phyloP scores from a whole-genome alignment of 345 rosid genomes.

The Pseudoturritis turrita region DNA sequence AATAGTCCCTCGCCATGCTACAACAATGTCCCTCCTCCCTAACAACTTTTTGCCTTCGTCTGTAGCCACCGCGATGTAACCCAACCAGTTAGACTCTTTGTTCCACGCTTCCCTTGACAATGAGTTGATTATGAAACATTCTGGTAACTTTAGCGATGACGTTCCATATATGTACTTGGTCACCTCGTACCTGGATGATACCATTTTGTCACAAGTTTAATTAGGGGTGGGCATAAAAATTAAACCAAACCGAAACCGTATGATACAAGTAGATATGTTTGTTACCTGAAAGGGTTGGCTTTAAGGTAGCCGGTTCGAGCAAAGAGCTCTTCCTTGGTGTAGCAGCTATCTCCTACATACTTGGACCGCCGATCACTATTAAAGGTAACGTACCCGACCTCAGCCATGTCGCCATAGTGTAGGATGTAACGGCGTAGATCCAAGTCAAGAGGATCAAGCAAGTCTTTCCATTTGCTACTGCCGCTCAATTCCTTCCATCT shows the following conservation, averaged over 20 bases:
- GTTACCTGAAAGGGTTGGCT: slow-evolving; percentile 36
- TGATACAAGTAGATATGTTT: not conserved
- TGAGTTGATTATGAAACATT: slow-evolving; percentile 32
- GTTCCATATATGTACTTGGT: slow-evolving; percentile 45
- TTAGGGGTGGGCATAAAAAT: not conserved
- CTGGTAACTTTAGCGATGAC: slow-evolving; percentile 35
- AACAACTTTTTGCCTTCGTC: slow-evolving; percentile 38
- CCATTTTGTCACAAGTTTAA: not conserved
- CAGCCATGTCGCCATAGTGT: slow-evolving; percentile 46
- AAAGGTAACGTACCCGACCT: slow-evolving; percentile 33
- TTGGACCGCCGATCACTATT: slow-evolving; percentile 22
- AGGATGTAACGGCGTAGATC: slow-evolving; percentile 44
- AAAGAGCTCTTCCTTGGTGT: slow-evolving; percentile 32
- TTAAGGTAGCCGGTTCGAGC: slow-evolving; percentile 31
- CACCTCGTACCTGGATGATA: slow-evolving; percentile 31
- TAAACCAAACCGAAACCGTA: not conserved
- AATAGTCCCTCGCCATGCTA: slow-evolving; percentile 52
- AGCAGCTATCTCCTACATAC: slow-evolving; percentile 33
- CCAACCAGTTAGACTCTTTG: slow-evolving; percentile 41
- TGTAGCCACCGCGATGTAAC: slow-evolving; percentile 48
- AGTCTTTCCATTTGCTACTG: slow-evolving; percentile 30
- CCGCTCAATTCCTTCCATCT: slow-evolving; percentile 49
- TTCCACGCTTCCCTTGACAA: slow-evolving; percentile 34
- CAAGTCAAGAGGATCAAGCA: slow-evolving; percentile 42
- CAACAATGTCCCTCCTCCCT: slow-evolving; percentile 51